A percentile compares a stretch with the other conserved stretches of the same genome.
Conservation (phyloP, 495 filamentous ascomycete species). For the Penicillium diatomitis region DNA sequence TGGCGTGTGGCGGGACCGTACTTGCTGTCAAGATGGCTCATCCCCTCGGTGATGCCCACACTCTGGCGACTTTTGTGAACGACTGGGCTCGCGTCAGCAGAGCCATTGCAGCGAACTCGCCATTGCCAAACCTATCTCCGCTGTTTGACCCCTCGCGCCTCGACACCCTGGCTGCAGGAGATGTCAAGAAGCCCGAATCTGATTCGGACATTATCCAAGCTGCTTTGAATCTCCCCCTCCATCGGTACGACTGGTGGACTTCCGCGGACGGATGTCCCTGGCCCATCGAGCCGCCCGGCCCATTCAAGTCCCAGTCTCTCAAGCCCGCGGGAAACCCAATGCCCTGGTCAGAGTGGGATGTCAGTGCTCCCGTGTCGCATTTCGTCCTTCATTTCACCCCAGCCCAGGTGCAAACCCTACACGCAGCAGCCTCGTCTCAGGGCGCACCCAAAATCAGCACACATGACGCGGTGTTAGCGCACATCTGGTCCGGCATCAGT, state of each 20-base stretch:
- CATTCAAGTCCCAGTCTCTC: neutral
- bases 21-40: conserved; percentile 36
- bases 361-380: neutral
- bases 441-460: conserved; percentile 9
- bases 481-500: conserved; percentile 22
- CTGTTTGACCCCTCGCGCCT: conserved; percentile 21
- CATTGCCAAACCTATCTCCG: conserved; percentile 3
- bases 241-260: neutral
- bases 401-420: too few relatives aligned
- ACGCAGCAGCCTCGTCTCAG: too few relatives aligned
- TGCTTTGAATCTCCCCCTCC: neutral
- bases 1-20: conserved; percentile 33
- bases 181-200: conserved; percentile 17
- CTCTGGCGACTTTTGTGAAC: conserved; percentile 38
- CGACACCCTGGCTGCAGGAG: conserved; percentile 18
- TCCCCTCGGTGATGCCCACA: conserved; percentile 37
- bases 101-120: conserved; percentile 4
- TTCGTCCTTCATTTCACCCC: neutral
- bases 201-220: conserved; percentile 7
- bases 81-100: conserved; percentile 29
- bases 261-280: neutral
- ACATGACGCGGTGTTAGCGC: conserved; percentile 25
- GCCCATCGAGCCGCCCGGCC: neutral
- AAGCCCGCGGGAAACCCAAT: neutral
- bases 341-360: neutral